Conservation (phyloP, 2,329 filamentous ascomycete species). For the Macrophomina tecta region DNA sequence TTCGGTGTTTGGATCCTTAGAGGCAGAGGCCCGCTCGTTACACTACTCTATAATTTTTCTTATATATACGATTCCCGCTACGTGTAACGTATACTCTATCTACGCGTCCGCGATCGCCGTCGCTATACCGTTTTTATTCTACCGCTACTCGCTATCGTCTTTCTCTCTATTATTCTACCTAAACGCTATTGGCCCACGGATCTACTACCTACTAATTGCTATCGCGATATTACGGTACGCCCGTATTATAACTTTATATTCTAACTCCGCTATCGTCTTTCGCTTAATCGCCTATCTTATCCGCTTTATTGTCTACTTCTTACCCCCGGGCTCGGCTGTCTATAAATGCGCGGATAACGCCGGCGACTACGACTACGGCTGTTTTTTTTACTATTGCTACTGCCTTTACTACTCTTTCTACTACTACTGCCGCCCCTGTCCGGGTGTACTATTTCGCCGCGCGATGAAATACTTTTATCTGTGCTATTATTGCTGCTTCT, state of each 20-base stretch:
- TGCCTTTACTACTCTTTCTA: no score
- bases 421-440: no score
- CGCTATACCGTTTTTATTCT: constrained; percentile 24
- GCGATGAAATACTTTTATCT: no score
- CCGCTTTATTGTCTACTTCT: constrained; percentile 30
- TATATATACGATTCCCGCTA: constrained; percentile 31
- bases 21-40: no score
- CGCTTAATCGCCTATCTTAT: constrained; percentile 30
- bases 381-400: no score
- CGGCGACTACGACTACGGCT: background rate
- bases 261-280: constrained; percentile 28
- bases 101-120: constrained; percentile 29
- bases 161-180: constrained; percentile 31
- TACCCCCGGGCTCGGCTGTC: constrained; percentile 26
- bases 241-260: constrained; percentile 28
- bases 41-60: constrained; percentile 30
- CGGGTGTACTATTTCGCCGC: no score
- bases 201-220: constrained; percentile 32
- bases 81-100: constrained; percentile 28
- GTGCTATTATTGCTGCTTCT: background rate
- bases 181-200: constrained; percentile 28
- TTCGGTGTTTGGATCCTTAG: no score
- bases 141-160: constrained; percentile 1
- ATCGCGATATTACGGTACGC: constrained; percentile 33
- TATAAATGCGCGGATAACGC: constrained; percentile 30